Conservation (phyloP, 2,329 filamentous ascomycete species). For the Madurella mycetomatis region DNA sequence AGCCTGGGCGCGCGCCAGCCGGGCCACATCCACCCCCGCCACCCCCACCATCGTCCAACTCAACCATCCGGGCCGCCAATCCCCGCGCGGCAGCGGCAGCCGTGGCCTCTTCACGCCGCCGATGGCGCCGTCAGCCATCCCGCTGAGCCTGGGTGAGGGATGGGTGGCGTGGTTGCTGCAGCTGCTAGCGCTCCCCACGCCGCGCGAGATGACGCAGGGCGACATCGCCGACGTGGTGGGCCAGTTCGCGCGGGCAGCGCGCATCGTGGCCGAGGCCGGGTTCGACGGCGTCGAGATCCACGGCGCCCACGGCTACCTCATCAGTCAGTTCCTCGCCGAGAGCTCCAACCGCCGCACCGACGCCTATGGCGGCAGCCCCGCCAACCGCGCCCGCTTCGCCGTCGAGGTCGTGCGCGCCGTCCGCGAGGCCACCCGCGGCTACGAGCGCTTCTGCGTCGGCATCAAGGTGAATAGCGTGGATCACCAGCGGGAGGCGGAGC, state of each 20-base stretch:
- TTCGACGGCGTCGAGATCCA: conserved; percentile 45
- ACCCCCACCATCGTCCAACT: conserved; percentile 57
- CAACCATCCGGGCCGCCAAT: conserved; percentile 58
- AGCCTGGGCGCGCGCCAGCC: conserved; percentile 44
- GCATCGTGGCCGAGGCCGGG: conserved; percentile 42
- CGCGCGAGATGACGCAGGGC: conserved; percentile 49
- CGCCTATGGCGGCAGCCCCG: conserved; percentile 49
- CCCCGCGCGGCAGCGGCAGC: conserved; percentile 22
- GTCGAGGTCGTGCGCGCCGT: conserved; percentile 46
- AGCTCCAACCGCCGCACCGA: conserved; percentile 50
- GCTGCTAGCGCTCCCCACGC: conserved; percentile 45
- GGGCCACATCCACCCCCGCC: conserved; percentile 33
- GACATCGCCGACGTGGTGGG: conserved; percentile 52
- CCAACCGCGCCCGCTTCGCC: conserved; percentile 46
- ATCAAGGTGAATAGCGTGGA: conserved; percentile 57
- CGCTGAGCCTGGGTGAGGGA: conserved; percentile 38
- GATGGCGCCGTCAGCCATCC: conserved; percentile 40
- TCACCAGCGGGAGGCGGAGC: conserved; percentile 42
- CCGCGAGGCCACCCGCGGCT: conserved; percentile 34
- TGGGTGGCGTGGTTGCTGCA: conserved; percentile 32
- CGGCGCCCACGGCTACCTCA: conserved; percentile 53
- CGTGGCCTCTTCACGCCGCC: conserved; percentile 47
- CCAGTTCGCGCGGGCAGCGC: conserved; percentile 51
- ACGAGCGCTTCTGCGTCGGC: conserved; percentile 45
- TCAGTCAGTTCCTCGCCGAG: conserved; percentile 51